Percentiles rank a stretch among this genome's conserved stretches.
Conservation (phyloP, 2,329 filamentous ascomycete species). For the Ophiocordyceps camponoti-floridani region DNA sequence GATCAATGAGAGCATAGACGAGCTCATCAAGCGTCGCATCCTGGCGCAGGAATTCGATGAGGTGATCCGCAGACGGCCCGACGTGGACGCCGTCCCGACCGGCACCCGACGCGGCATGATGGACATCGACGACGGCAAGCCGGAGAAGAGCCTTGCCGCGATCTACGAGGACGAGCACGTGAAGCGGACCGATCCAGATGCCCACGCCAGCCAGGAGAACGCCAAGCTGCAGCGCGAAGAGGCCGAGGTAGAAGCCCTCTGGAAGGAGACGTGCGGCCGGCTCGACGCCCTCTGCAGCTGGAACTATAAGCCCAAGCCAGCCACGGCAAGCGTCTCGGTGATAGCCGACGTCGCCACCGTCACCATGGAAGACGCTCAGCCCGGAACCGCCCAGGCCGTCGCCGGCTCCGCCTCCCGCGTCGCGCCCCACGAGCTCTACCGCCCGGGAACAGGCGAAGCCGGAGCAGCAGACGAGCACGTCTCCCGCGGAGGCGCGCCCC, state of each 20-base stretch:
- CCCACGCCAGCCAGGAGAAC: conserved; percentile 64
- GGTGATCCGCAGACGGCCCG: conserved; percentile 64
- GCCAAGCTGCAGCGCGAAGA: conserved; percentile 73
- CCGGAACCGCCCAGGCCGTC: conserved; percentile 61
- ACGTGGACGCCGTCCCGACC: conserved; percentile 43
- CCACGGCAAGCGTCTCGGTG: conserved; percentile 66
- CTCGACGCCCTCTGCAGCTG: conserved; percentile 83
- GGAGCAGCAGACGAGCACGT: conserved; percentile 50
- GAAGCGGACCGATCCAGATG: conserved; percentile 56
- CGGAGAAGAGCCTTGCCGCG: conserved; percentile 74
- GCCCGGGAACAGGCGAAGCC: conserved; percentile 54
- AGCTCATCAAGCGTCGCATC: conserved; percentile 85
- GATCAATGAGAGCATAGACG: conserved; percentile 78
- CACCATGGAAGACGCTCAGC: conserved; percentile 87
- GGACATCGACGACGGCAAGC: conserved; percentile 73
- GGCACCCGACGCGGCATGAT: conserved; percentile 52
- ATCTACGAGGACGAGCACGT: conserved; percentile 89
- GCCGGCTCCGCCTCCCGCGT: conserved; percentile 53
- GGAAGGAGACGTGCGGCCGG: conserved; percentile 62
- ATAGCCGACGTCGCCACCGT: conserved; percentile 84
- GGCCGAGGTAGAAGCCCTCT: conserved; percentile 63
- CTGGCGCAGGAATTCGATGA: conserved; percentile 85
- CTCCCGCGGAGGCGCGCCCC: conserved; percentile 57
- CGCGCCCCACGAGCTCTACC: conserved; percentile 89
- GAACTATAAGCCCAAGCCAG: conserved; percentile 85